Evolutionary conservation across 306 rosid species (phyloP).

Genomic region (Arachis stenosperma): DNA sequence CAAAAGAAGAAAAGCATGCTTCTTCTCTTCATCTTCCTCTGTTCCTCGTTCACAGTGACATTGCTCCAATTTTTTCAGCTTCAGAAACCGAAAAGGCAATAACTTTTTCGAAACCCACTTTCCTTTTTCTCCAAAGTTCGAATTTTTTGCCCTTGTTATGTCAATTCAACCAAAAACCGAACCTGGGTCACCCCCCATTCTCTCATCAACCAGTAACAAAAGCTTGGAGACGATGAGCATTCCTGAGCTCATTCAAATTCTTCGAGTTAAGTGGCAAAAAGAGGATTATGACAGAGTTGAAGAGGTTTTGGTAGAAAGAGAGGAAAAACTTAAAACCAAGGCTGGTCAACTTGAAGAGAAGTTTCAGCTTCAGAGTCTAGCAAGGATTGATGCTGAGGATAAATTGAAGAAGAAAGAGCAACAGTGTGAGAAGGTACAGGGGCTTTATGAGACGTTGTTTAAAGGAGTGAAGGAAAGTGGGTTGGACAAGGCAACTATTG

Average conservation of each 20-base stretch:
- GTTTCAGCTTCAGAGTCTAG: not conserved
- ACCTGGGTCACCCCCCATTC: not conserved
- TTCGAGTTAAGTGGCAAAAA: not conserved
- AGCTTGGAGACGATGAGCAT: not conserved
- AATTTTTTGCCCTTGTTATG: conserved; percentile 8
- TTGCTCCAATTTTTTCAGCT: not conserved
- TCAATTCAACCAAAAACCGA: not conserved
- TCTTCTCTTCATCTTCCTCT: not conserved
- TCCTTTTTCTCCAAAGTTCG: not conserved
- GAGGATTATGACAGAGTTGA: conserved; percentile 27
- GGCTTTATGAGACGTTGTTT: conserved; percentile 40
- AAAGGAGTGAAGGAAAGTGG: conserved; percentile 5
- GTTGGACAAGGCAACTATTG: not conserved
- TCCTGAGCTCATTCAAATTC: not conserved
- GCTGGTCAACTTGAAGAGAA: not conserved
- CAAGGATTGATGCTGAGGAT: conserved; percentile 13
- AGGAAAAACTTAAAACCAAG: not conserved
- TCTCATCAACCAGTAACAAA: not conserved
- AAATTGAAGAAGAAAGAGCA: conserved; percentile 30
- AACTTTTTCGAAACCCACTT: not conserved
- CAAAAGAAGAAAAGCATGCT: not conserved
- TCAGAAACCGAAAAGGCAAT: not conserved
- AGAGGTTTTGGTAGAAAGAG: conserved; percentile 17
- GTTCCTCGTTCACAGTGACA: not conserved
- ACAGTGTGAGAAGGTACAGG: not conserved